Evolutionary conservation across 1,284 basidiomycete species (phyloP), one percentile per base, ranked within the genome.

Genomic region (Coniferiporia sulphurascens): DNA sequence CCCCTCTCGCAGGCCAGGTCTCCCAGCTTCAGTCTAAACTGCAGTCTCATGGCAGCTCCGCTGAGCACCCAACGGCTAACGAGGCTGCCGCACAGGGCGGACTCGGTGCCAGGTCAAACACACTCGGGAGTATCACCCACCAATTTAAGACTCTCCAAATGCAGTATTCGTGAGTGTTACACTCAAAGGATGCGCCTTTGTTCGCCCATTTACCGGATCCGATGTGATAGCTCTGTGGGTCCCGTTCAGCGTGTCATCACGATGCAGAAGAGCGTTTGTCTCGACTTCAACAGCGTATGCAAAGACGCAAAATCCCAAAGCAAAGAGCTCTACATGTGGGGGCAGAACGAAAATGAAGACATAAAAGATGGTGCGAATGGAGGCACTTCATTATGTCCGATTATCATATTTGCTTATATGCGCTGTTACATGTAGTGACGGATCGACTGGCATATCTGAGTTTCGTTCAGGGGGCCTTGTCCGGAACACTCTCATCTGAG

Each of bases 271-370:
- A 86, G 89, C 5, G 74, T 91, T 19, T 81, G 84, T 21, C 78
- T 92, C 64, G 87, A 89, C 69, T 80, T 82, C 66, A 86, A 91
- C 64, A 79, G 75, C 59, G 71, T 86, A 41, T 75, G 83, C 4
- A 80, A 85, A 63, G 84, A 90, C 67, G 68, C 78, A 6, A 86
- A 90, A 68, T 74, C 80, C 0, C 82, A 86, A 67, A 89, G 86
- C 77, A 92, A 91, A 71, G 89, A 91, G 64, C 72, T 91, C 38
- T 92, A 89, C 65, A 81, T 80, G 35, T 92, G 89, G 89, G 89
- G 89, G 8, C 89, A 91, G 69, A 66, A 68, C 0, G 85, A 91
- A 65, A 71, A 73, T 2, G 76, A 80, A 34, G 89, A 92, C 74
- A 64, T 92, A 68, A 89, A 83, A 66, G 89, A 91, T 75, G 88